These are phyloP conservation scores for Beta lomatogona DNA, from an alignment of 179 eudicot species.

Conservation along the genomic window DNA sequence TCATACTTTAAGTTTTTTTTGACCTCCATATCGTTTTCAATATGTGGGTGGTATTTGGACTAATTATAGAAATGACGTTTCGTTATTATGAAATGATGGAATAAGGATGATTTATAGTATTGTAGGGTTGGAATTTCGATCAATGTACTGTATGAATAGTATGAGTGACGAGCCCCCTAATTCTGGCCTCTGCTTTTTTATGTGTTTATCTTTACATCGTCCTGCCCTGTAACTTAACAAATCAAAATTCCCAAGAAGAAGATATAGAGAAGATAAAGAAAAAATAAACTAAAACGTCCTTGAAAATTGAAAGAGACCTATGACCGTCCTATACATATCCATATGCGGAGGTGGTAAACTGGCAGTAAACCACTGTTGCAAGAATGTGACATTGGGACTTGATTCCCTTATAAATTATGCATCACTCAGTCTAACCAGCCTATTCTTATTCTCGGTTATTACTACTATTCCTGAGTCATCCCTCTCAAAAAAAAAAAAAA, in stretches of 20 bases:
- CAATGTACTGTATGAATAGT: neutral
- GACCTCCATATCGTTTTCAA: too few relatives aligned
- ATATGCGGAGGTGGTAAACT: neutral
- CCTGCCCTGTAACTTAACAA: conserved; percentile 9
- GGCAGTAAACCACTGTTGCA: conserved; percentile 18
- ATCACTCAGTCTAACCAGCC: too few relatives aligned
- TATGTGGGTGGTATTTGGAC: too few relatives aligned
- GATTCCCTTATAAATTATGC: too few relatives aligned
- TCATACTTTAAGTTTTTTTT: too few relatives aligned
- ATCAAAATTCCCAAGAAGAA: neutral
- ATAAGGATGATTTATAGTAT: conserved; percentile 16
- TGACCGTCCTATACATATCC: conserved; percentile 9
- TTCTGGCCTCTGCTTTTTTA: conserved; percentile 21
- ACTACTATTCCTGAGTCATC: too few relatives aligned
- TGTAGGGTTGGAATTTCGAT: conserved; percentile 4
- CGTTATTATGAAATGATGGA: conserved; percentile 10
- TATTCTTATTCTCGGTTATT: too few relatives aligned
- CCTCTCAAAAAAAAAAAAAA: too few relatives aligned
- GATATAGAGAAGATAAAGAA: neutral
- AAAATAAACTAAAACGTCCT: too few relatives aligned
- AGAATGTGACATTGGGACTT: neutral
- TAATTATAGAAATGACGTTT: neutral
- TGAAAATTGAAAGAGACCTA: conserved; percentile 21
- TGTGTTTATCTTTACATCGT: neutral
- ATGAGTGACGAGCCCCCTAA: conserved; percentile 4